Evolutionary conservation across 495 filamentous ascomycete genomes (phyloP).

Genomic region (Penicillium tannophilum): DNA sequence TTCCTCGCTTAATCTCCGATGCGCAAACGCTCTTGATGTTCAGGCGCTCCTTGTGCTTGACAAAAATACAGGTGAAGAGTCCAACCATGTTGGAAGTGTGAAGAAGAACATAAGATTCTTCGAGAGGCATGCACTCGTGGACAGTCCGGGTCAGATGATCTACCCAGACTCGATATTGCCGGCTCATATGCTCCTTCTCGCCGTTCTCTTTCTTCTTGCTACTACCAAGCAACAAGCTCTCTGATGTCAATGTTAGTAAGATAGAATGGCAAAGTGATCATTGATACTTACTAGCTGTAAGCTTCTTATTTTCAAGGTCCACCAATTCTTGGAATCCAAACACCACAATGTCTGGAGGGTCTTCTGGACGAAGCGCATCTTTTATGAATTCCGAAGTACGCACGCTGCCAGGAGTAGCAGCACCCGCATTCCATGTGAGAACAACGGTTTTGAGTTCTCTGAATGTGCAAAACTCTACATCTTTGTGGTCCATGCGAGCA

Average conservation of each 20-base stretch:
- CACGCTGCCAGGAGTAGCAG: conserved; percentile 80
- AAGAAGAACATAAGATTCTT: conserved; percentile 79
- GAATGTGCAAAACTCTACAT: conserved; percentile 81
- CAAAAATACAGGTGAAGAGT: conserved; percentile 93
- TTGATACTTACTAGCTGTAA: conserved; percentile 77
- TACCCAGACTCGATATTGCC: conserved; percentile 94
- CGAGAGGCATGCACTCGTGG: conserved; percentile 78
- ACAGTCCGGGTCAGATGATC: conserved; percentile 80
- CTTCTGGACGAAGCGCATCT: conserved; percentile 67
- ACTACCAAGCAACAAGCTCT: conserved; percentile 61
- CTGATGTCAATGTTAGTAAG: conserved; percentile 38
- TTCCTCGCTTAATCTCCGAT: conserved; percentile 88
- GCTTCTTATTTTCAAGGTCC: conserved; percentile 93
- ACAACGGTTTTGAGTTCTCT: conserved; percentile 75
- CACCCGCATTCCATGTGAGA: conserved; percentile 96
- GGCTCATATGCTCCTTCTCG: conserved; percentile 93
- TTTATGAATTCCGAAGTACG: conserved; percentile 77
- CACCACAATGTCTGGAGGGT: conserved; percentile 84
- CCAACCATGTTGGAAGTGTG: conserved; percentile 90
- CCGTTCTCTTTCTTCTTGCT: conserved; percentile 87
- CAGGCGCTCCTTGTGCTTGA: conserved; percentile 73
- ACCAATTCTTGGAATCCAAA: conserved; percentile 99
- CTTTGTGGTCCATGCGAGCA: conserved; percentile 78
- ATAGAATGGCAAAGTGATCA: background rate
- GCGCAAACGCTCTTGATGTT: conserved; percentile 75